Conservation (phyloP, 805 yeast genomes). For the Isabelozyma pseudorhagii region DNA sequence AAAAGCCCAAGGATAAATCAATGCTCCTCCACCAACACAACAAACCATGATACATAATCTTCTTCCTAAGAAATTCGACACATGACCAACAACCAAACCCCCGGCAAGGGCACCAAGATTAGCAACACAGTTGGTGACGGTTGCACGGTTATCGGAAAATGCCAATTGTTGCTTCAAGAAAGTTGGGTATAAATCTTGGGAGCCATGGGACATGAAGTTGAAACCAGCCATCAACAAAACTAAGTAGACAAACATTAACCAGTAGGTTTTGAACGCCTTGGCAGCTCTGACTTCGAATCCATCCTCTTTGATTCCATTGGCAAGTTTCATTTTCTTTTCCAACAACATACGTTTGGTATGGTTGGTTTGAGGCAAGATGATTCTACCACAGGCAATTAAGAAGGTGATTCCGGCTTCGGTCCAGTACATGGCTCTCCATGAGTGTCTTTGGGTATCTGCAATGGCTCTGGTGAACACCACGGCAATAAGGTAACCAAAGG, state of each 20-base stretch:
- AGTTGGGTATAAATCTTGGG: slow-evolving; percentile 73
- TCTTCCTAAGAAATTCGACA: slow-evolving; percentile 58
- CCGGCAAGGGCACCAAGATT: slow-evolving; percentile 69
- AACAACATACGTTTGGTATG: slow-evolving; percentile 28
- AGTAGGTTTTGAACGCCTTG: slow-evolving; percentile 17
- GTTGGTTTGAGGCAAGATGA: slow-evolving; percentile 58
- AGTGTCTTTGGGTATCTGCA: slow-evolving; percentile 40
- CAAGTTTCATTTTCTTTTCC: slow-evolving; percentile 6
- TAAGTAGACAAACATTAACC: slow-evolving; percentile 31
- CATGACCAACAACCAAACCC: slow-evolving; percentile 58
- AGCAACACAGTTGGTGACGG: slow-evolving; percentile 61
- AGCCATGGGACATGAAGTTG: slow-evolving; percentile 71
- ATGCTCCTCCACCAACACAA: slow-evolving; percentile 53
- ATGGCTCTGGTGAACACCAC: slow-evolving; percentile 66
- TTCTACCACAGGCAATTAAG: slow-evolving; percentile 56
- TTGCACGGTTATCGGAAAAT: slow-evolving; percentile 43
- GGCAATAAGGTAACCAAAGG: slow-evolving; percentile 64
- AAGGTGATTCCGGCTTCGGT: slow-evolving; percentile 68
- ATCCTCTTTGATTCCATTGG: slow-evolving; percentile 7
- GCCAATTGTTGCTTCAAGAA: slow-evolving; percentile 52
- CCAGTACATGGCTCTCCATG: slow-evolving; percentile 76
- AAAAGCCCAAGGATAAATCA: slow-evolving; percentile 63
- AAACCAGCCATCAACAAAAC: slow-evolving; percentile 57
- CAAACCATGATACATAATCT: slow-evolving; percentile 52
- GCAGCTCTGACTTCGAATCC: slow-evolving; percentile 6